Evolutionary conservation across 2,329 filamentous ascomycete genomes (phyloP).

Genomic region (Lecanicillium sp.): DNA sequence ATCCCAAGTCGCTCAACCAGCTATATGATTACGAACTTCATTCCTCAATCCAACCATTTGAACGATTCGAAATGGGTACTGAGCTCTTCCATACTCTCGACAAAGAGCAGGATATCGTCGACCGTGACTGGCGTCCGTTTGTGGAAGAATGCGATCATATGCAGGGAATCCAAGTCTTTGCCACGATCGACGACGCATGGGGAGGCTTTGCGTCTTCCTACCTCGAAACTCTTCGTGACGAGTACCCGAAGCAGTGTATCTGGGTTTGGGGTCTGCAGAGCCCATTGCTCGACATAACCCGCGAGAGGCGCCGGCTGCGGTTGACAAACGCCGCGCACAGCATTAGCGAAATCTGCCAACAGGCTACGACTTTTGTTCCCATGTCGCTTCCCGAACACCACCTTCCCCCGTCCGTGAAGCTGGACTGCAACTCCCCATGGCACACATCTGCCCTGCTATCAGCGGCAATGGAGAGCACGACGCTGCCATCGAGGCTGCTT

Average conservation of each 20-base stretch:
- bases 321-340: constrained; percentile 70
- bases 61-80: constrained; percentile 79
- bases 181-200: constrained; percentile 72
- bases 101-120: constrained; percentile 77
- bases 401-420: constrained; percentile 49
- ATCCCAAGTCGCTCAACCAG: constrained; percentile 81
- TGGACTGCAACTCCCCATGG: constrained; percentile 67
- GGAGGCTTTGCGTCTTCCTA: constrained; percentile 70
- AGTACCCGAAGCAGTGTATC: constrained; percentile 80
- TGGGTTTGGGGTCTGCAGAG: constrained; percentile 84
- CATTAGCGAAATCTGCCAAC: constrained; percentile 59
- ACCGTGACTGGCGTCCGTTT: constrained; percentile 84
- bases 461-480: constrained; percentile 71
- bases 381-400: constrained; percentile 55
- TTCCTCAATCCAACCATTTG: constrained; percentile 75
- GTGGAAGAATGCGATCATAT: constrained; percentile 89
- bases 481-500: constrained; percentile 66
- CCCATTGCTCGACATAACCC: constrained; percentile 42
- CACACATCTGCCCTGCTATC: constrained; percentile 71
- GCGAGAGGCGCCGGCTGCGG: constrained; percentile 49
- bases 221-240: constrained; percentile 73
- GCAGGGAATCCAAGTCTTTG: constrained; percentile 77
- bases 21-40: constrained; percentile 82
- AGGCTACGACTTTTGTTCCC: constrained; percentile 74
- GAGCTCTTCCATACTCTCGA: constrained; percentile 70